phyloP scores from a whole-genome alignment of 139 green algal species.

The Mesotaenium endlicherianum region DNA sequence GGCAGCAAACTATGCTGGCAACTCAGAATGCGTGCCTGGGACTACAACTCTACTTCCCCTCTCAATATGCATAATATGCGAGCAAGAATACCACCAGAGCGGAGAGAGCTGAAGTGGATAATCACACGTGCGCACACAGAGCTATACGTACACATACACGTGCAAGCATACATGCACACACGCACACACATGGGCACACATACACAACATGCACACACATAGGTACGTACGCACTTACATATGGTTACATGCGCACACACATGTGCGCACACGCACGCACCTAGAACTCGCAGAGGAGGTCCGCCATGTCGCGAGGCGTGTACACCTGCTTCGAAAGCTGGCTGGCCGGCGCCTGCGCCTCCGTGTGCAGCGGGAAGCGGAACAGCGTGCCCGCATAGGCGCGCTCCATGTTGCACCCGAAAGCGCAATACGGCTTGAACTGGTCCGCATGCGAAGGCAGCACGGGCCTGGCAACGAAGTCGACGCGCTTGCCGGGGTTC shows the following conservation, averaged over 20 bases:
- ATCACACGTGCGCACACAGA: background rate
- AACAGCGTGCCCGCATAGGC: conserved; percentile 70
- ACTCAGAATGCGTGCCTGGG: too few species aligned
- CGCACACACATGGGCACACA: too few species aligned
- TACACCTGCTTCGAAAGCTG: conserved; percentile 73
- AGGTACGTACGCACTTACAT: too few species aligned
- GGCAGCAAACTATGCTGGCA: too few species aligned
- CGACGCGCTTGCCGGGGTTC: conserved; percentile 71
- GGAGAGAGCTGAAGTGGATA: background rate
- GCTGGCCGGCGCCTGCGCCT: conserved; percentile 34
- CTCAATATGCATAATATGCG: background rate
- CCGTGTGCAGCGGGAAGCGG: conserved; percentile 62
- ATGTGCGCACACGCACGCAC: too few species aligned
- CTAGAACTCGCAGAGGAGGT: conserved; percentile 59
- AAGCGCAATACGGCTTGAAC: conserved; percentile 54
- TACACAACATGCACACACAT: too few species aligned
- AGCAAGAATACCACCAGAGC: background rate
- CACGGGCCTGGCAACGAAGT: conserved; percentile 61
- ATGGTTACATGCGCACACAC: too few species aligned
- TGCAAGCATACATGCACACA: conserved; percentile 54
- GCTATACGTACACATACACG: background rate
- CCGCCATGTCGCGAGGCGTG: conserved; percentile 51
- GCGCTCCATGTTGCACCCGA: conserved; percentile 57
- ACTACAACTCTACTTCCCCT: too few species aligned
- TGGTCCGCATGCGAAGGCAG: conserved; percentile 52